Conservation (phyloP, 2,329 filamentous ascomycete species). For the Ascochyta rabiei region DNA sequence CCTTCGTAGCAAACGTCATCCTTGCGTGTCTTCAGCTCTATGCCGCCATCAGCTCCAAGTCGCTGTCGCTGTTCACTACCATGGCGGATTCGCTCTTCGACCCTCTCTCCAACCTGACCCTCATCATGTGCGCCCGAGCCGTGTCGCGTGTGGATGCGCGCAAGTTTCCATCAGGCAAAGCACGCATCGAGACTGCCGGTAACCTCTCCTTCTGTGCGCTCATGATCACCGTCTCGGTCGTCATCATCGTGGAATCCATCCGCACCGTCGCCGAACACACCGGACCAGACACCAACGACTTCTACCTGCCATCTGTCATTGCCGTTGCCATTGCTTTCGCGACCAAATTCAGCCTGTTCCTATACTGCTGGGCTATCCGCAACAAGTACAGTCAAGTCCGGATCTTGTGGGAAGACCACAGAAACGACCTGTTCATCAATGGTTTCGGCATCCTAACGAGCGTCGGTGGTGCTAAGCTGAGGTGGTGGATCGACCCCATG, state of each 20-base stretch:
- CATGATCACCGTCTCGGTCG: conserved; percentile 90
- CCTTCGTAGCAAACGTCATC: conserved; percentile 78
- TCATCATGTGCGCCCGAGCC: conserved; percentile 86
- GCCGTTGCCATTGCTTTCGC: conserved; percentile 82
- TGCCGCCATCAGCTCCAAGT: conserved; percentile 82
- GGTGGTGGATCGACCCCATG: conserved; percentile 94
- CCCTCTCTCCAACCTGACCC: conserved; percentile 83
- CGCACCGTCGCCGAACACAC: conserved; percentile 65
- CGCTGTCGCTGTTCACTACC: conserved; percentile 95
- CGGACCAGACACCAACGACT: conserved; percentile 61
- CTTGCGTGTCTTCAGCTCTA: conserved; percentile 85
- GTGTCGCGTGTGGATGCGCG: conserved; percentile 84
- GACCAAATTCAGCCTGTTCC: conserved; percentile 82
- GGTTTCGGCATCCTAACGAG: conserved; percentile 90
- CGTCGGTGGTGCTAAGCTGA: conserved; percentile 85
- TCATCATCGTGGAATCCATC: conserved; percentile 87
- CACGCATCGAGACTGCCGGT: conserved; percentile 90
- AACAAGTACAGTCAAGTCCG: conserved; percentile 90
- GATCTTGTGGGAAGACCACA: conserved; percentile 95
- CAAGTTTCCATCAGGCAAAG: conserved; percentile 90
- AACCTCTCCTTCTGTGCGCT: conserved; percentile 97
- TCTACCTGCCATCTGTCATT: conserved; percentile 83
- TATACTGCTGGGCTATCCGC: conserved; percentile 91
- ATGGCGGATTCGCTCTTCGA: conserved; percentile 97
- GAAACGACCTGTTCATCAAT: conserved; percentile 97